These are phyloP conservation scores for Chalara sp. DNA, from an alignment of 2,329 filamentous ascomycete genomes.

Conservation along the genomic window DNA sequence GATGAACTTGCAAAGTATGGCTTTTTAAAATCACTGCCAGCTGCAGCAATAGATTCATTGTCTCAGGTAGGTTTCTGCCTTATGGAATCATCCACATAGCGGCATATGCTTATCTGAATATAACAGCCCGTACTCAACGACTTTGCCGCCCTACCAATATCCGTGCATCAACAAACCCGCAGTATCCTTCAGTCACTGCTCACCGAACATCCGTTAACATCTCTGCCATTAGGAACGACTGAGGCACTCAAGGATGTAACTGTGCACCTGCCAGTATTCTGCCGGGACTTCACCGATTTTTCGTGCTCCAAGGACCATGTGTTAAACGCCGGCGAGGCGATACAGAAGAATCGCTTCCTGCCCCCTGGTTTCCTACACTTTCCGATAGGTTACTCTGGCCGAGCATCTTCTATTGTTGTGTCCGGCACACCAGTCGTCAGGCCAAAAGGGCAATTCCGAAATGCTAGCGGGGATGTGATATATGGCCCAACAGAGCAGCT, in stretches of 20 bases:
- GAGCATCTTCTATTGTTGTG: constrained; percentile 44
- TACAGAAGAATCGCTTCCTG: constrained; percentile 31
- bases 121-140: constrained; percentile 34
- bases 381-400: constrained; percentile 45
- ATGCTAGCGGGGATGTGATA: constrained; percentile 12
- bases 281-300: constrained; percentile 51
- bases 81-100: not conserved
- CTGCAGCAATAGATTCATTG: constrained; percentile 3
- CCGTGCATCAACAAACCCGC: constrained; percentile 33
- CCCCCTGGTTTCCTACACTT: constrained; percentile 40
- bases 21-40: constrained; percentile 17
- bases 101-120: constrained; percentile 2
- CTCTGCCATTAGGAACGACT: too few relatives aligned
- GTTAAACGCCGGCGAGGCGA: constrained; percentile 37
- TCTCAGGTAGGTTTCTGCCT: constrained; percentile 1
- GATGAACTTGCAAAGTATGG: constrained; percentile 31
- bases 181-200: constrained; percentile 32
- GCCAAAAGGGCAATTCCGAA: constrained; percentile 36
- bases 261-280: constrained; percentile 46
- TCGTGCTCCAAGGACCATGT: constrained; percentile 45
- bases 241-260: too few relatives aligned
- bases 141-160: constrained; percentile 39
- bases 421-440: constrained; percentile 39
- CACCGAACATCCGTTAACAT: too few relatives aligned
- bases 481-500: constrained; percentile 17